Conservation (phyloP, 2,329 filamentous ascomycete species). For the Diaporthe citri region DNA sequence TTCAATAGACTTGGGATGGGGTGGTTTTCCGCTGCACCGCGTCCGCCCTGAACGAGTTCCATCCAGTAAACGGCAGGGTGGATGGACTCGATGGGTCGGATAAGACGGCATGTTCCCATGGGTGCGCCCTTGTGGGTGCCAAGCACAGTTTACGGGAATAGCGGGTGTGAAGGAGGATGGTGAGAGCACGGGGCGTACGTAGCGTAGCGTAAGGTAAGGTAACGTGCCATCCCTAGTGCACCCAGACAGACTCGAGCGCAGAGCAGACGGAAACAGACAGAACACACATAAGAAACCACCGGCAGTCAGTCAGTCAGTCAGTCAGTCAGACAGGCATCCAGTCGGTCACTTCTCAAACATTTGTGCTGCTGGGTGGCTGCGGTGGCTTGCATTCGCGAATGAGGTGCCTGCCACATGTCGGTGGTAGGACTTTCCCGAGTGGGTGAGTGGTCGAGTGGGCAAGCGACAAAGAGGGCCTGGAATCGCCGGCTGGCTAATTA, state of each 20-base stretch:
- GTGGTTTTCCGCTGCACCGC: not conserved
- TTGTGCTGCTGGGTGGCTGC: not conserved
- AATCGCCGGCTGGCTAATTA: conserved; percentile 33
- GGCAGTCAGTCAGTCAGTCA: not conserved
- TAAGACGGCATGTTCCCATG: conserved; percentile 21
- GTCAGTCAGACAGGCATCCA: not conserved
- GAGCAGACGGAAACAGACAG: not conserved
- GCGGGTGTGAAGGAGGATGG: conserved; percentile 20
- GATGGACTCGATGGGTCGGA: not conserved
- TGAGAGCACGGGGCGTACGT: conserved; percentile 15
- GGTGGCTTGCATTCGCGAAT: conserved; percentile 16
- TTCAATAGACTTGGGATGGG: conserved; percentile 23
- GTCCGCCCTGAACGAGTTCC: not conserved
- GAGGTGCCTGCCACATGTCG: not conserved
- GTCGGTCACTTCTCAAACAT: not conserved
- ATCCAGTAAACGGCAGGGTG: not conserved
- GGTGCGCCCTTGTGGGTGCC: conserved; percentile 27
- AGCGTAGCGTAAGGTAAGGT: conserved; percentile 13
- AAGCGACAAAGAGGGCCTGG: conserved; percentile 8
- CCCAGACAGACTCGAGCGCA: not conserved
- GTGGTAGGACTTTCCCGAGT: not conserved
- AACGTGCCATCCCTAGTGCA: conserved; percentile 24
- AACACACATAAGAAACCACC: not conserved
- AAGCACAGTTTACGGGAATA: conserved; percentile 28
- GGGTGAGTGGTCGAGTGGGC: not conserved